phyloP scores from a whole-genome alignment of 352 stramenopile species.

The Lagenidium giganteum region DNA sequence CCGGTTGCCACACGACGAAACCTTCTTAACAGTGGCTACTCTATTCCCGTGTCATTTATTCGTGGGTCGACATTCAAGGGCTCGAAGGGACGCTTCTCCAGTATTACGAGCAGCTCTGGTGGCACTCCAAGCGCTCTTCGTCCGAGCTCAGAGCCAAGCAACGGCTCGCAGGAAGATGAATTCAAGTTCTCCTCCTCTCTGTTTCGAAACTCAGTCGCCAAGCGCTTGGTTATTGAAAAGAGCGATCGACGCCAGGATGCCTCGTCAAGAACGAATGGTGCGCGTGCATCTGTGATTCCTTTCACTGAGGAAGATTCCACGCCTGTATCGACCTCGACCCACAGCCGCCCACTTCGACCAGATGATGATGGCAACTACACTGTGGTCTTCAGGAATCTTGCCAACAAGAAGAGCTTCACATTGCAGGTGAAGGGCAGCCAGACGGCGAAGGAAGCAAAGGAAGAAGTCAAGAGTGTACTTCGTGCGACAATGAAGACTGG shows the following conservation, averaged over 20 bases:
- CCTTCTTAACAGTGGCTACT: constrained; percentile 20
- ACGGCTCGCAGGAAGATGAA: constrained; percentile 10
- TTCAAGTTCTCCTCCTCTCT: constrained; percentile 32
- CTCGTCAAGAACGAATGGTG: constrained; percentile 1
- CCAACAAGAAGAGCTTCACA: constrained; percentile 67
- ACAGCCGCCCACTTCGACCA: constrained; percentile 26
- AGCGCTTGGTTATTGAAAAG: constrained; percentile 19
- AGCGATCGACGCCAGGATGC: constrained; percentile 8
- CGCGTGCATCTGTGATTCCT: constrained; percentile 56
- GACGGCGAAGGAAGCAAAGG: constrained; percentile 47
- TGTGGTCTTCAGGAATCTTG: constrained; percentile 57
- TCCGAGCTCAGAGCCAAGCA: too few species aligned
- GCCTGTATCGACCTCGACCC: too few species aligned
- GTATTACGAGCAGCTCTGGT: neutral
- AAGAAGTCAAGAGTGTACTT: constrained; percentile 56
- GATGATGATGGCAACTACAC: constrained; percentile 53
- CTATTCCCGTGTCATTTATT: constrained; percentile 70
- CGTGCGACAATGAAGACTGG: constrained; percentile 30
- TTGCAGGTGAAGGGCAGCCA: constrained; percentile 41
- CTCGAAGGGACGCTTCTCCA: constrained; percentile 49
- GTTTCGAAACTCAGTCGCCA: constrained; percentile 18
- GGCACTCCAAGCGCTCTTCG: neutral
- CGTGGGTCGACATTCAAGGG: constrained; percentile 65
- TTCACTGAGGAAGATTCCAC: constrained; percentile 47
- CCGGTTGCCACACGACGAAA: constrained; percentile 52